A percentile compares a stretch with the other conserved stretches of the same genome.
phyloP scores from a whole-genome alignment of 2,329 filamentous ascomycete genomes.

The Botrytis pseudocinerea region DNA sequence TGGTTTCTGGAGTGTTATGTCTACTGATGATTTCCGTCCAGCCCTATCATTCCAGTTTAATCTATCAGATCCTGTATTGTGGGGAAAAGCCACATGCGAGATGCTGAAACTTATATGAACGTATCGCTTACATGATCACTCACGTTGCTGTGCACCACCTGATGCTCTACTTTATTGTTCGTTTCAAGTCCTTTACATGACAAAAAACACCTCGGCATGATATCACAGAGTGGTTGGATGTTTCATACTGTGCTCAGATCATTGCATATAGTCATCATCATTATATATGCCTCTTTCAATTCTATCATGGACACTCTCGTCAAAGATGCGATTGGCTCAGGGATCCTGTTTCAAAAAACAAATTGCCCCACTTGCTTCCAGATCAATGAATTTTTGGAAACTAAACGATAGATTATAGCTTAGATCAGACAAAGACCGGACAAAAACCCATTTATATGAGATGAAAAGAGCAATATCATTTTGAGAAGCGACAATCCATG shows the following conservation, averaged over 20 bases:
- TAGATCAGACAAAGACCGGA: not conserved
- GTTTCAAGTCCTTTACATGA: not conserved
- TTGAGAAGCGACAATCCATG: not conserved
- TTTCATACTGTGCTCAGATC: not conserved
- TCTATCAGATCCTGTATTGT: not conserved
- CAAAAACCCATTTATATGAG: not conserved
- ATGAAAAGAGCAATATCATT: not conserved
- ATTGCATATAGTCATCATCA: not conserved
- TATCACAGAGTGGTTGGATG: no score
- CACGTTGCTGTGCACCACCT: not conserved
- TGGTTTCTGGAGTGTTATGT: not conserved
- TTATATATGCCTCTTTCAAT: not conserved
- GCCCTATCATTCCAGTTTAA: not conserved
- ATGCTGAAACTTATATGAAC: not conserved
- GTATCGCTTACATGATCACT: not conserved
- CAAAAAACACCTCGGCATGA: slow-evolving; percentile 1
- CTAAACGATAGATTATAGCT: not conserved
- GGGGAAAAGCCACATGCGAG: slow-evolving; percentile 1
- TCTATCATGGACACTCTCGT: not conserved
- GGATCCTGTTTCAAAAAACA: not conserved
- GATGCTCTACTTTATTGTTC: not conserved
- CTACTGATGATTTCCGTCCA: not conserved
- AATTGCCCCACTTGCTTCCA: not conserved
- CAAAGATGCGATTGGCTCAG: not conserved
- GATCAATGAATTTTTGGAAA: not conserved